phyloP scores from a whole-genome alignment of 208 protist species.

The Polymyxa betae region DNA sequence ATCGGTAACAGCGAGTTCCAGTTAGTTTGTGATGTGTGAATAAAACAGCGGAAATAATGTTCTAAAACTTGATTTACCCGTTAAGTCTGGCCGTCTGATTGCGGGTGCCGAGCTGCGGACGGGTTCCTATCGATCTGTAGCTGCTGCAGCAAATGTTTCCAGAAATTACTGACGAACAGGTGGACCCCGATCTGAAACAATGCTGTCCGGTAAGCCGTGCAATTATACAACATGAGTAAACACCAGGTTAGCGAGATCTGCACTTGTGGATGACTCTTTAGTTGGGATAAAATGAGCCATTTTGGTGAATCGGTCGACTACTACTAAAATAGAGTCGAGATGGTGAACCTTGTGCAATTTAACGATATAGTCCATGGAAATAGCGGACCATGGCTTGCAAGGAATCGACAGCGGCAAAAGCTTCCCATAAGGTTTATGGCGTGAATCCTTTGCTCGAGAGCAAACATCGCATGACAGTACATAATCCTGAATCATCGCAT shows the following conservation, averaged over 20 bases:
- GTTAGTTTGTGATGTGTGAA: background rate
- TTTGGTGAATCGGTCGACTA: slow-evolving; percentile 29
- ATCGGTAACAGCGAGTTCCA: background rate
- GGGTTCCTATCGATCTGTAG: background rate
- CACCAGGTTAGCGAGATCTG: background rate
- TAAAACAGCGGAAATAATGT: background rate
- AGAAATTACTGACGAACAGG: background rate
- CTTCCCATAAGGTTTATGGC: background rate
- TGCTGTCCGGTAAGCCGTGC: background rate
- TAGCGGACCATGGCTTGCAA: background rate
- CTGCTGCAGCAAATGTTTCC: background rate
- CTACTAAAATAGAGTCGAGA: slow-evolving; percentile 15
- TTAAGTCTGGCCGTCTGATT: slow-evolving; percentile 32
- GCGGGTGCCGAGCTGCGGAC: background rate
- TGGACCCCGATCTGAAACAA: background rate
- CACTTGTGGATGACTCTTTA: background rate
- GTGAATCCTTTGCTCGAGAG: background rate
- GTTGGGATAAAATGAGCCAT: slow-evolving; percentile 43
- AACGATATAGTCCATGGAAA: slow-evolving; percentile 48
- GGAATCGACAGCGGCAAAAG: background rate
- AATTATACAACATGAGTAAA: background rate
- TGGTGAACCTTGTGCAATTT: background rate
- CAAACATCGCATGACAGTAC: background rate
- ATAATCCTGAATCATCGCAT: background rate
- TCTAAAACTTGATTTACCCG: slow-evolving; percentile 38